Base-by-base conservation (phyloP, 1,284 basidiomycete genomes). In the Takashimella koratensis region DNA sequence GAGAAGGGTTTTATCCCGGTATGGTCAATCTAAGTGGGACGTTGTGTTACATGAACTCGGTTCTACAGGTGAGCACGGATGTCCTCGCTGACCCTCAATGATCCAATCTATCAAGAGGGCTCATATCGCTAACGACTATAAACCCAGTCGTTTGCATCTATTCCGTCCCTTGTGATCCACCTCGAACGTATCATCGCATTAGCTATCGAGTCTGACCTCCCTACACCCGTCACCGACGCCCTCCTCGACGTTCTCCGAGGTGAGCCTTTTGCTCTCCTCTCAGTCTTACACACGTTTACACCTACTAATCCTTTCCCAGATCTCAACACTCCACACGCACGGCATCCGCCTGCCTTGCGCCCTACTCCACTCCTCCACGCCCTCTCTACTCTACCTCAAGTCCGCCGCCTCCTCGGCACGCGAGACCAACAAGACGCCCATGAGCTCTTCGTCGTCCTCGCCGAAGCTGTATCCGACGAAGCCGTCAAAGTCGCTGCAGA, bases 361-460 rank as follows among this genome's bases (percentile, higher is more conserved):
- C 89, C 90, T 0, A 68, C 83, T 43, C 79, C 81, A 21, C 84
- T 92, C 56, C 86, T 92, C 43, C 73, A 81, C 12, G 86, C 86
- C 1, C 81, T 92, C 51, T 81, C 83, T 16, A 72, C 79, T 30
- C 78, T 83, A 45, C 80, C 83, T 42, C 75, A 79, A 40, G 80
- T 81, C 56, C 82, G 81, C n/a, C 64, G 86, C 0, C 79, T 94
- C 5, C 85, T 95, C 66, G 83, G 83, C 55, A 90, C 88, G 1
- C 83, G 88, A 13, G 88, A 94, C 67, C 92, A 96, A 71, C 92
- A 96, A 76, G 92, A 96, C 72, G 92, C 92, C 2, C 93, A 96
- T 66, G 93, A 96, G 69, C 80, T 96, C n/a, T 95, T 94, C 75
- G 85, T 93, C 63, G 84, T 94, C 36, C 78, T 96, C 20, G 87